phyloP scores from a whole-genome alignment of 2,329 filamentous ascomycete genomes.

The Trematosphaeria pertusa region DNA sequence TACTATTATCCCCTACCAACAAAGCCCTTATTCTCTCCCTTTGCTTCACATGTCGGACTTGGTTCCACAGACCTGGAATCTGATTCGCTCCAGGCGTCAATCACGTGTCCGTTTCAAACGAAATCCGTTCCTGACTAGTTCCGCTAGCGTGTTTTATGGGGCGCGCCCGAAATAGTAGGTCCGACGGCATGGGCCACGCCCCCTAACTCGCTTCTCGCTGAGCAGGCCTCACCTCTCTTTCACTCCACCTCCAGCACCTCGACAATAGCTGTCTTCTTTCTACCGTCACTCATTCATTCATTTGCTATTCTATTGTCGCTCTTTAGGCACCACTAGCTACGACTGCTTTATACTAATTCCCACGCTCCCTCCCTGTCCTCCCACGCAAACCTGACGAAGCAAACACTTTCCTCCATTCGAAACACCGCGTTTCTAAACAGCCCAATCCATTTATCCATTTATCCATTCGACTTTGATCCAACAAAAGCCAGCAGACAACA shows the following conservation, averaged over 20 bases:
- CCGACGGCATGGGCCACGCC: background rate
- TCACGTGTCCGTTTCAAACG: background rate
- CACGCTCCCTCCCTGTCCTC: constrained; percentile 12
- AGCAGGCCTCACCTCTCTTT: constrained; percentile 2
- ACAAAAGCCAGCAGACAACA: no score
- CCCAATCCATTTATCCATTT: no score
- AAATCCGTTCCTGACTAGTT: constrained; percentile 5
- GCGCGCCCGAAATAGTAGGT: constrained; percentile 2
- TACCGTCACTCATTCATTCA: constrained; percentile 23
- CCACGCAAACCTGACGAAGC: no score
- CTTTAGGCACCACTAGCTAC: constrained; percentile 9
- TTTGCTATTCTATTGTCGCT: constrained; percentile 19
- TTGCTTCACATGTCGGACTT: background rate
- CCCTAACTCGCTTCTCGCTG: constrained; percentile 4
- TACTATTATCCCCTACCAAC: background rate
- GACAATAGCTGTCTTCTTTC: background rate
- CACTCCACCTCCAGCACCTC: background rate
- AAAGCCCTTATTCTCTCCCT: no score
- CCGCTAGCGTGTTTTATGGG: constrained; percentile 7
- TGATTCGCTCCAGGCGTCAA: background rate
- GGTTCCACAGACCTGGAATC: background rate
- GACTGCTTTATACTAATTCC: constrained; percentile 7
- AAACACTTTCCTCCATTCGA: no score
- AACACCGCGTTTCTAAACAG: no score
- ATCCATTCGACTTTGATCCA: no score